Conservation (phyloP, 139 green algal species). For the Volvox africanus region DNA sequence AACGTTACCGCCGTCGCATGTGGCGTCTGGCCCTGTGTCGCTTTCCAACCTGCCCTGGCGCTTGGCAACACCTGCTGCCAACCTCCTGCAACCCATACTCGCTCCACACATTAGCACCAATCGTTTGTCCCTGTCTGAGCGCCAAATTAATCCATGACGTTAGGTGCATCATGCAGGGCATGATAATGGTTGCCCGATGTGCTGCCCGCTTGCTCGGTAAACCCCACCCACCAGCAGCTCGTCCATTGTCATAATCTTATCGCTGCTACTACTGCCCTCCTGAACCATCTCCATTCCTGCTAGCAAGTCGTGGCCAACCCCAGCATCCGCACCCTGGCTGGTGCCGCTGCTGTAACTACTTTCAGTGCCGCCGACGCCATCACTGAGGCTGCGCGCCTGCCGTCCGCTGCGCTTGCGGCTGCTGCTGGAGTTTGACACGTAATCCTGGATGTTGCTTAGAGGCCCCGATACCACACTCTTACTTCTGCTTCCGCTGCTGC, state of each 20-base stretch:
- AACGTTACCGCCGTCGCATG: no score
- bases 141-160: no score
- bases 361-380: not conserved
- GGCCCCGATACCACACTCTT: not conserved
- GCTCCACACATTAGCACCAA: no score
- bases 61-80: no score
- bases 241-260: conserved; percentile 30
- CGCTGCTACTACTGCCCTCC: not conserved
- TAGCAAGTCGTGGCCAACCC: not conserved
- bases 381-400: not conserved
- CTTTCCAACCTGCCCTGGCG: no score
- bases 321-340: not conserved
- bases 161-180: no score
- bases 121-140: no score
- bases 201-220: no score
- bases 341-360: not conserved
- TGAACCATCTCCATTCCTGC: conserved; percentile 8
- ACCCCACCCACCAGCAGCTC: not conserved
- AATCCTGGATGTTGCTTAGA: not conserved
- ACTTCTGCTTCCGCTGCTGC: not conserved
- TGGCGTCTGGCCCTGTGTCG: no score
- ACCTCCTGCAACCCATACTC: no score
- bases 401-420: not conserved
- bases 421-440: not conserved
- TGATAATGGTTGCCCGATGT: no score